These are phyloP conservation scores for Venturia oleaginea DNA, from an alignment of 2,329 filamentous ascomycete species.

Conservation along the genomic window DNA sequence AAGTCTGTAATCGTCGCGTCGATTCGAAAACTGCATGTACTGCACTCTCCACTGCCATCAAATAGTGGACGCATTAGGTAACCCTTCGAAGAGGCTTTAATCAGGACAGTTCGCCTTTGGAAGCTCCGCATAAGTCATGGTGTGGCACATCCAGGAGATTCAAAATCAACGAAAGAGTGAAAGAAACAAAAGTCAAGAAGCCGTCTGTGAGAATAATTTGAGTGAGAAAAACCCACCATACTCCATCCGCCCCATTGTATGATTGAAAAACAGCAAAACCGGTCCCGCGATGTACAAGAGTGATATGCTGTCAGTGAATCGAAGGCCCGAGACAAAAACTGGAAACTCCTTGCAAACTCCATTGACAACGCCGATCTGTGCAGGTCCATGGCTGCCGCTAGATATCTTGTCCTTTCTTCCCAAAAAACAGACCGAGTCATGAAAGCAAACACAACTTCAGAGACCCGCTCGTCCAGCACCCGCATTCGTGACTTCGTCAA, in stretches of 20 bases:
- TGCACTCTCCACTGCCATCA: too few species aligned
- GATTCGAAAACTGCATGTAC: too few species aligned
- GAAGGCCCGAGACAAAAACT: background rate
- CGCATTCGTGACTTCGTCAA: background rate
- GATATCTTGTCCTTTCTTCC: background rate
- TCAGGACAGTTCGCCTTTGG: too few species aligned
- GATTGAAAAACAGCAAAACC: background rate
- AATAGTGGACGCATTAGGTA: too few species aligned
- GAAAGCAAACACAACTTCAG: background rate
- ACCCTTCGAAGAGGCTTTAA: too few species aligned
- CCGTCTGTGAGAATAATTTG: background rate
- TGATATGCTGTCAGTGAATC: background rate
- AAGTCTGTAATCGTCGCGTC: too few species aligned
- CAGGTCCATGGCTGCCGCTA: background rate
- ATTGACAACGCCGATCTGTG: background rate
- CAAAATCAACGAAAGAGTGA: too few species aligned
- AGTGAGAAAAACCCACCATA: background rate
- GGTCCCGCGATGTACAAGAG: background rate
- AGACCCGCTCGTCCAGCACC: background rate
- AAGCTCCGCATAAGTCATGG: too few species aligned
- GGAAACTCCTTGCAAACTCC: background rate
- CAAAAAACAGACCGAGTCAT: background rate
- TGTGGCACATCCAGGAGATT: too few species aligned
- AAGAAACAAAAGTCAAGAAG: background rate
- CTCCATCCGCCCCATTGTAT: background rate